Evolutionary conservation across 1,284 basidiomycete species (phyloP), one percentile per base, ranked within the genome.

Genomic region (Cryptococcus sp.): DNA sequence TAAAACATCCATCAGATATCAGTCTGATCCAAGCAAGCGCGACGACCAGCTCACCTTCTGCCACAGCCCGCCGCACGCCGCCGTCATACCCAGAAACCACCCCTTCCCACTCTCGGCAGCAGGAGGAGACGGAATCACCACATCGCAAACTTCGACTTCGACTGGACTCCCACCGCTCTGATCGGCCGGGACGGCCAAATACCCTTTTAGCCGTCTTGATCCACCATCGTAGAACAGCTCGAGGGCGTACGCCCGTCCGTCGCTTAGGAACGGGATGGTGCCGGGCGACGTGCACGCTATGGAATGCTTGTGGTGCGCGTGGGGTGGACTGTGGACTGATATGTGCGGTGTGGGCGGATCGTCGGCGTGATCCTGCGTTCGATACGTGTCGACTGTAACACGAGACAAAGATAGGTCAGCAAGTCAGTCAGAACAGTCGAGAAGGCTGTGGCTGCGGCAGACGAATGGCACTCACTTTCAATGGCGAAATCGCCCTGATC

Each of bases 291-390:
- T 71, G 46, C 69, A 70, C 3, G 65, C 66, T 11, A 75, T 55
- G 1, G 69, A 64, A 50, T 70, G 42, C 3, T 60, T 61, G 50
- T 77, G 76, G 57, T 77, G 76, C 0, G 74, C 68, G 45, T 72
- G 51, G 1, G 72, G 69, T 7, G 76, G 76, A 6, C 63, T 69
- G 53, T 77, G 76, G 10, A 77, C 56, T 1, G 76, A 76, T 47
- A 77, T 70, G 50, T 77, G 76, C 0, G 76, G 76, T 5, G 66
- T 65, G 1, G 71, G 69, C 1, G 76, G 76, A 50, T 77, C 76
- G 22, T 62, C 59, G 11, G 74, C 69, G n/a, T 50, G 41, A 55
- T 72, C 68, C 49, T 67, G 63, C 15, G 68, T 64, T 23, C 67
- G 58, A 51, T 70, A 71, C 1, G 66, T 64, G 44, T 66, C 64